Evolutionary conservation across 169 alveolate genomes (phyloP).

Genomic region (Amoebophrya sp.): DNA sequence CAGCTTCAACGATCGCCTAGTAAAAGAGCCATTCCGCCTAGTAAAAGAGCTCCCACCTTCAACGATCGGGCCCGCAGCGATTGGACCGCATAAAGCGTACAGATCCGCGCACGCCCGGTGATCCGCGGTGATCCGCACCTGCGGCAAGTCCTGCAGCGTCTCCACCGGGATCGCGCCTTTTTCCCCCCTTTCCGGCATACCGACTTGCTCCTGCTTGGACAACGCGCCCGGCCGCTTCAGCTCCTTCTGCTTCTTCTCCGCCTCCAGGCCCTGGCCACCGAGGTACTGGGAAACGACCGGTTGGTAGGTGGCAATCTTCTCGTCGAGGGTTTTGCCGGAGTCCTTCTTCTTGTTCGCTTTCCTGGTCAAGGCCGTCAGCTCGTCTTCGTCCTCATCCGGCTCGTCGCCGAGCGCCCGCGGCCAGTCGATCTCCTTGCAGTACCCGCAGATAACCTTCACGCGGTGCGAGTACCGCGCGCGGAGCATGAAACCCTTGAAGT

Average conservation of each 20-base stretch:
- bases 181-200: not conserved
- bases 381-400: not conserved
- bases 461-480: not conserved
- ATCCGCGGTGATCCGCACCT: slow-evolving; percentile 23
- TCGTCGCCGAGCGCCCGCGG: not conserved
- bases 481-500: not conserved
- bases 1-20: too few relatives aligned
- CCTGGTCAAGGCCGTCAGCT: not conserved
- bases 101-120: slow-evolving; percentile 35
- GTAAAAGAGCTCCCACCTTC: too few relatives aligned
- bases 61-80: too few relatives aligned
- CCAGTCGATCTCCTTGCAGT: not conserved
- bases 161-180: not conserved
- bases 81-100: not conserved
- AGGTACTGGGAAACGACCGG: not conserved
- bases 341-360: not conserved
- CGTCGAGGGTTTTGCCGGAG: not conserved
- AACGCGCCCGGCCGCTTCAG: not conserved
- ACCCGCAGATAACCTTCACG: not conserved
- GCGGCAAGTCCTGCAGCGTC: not conserved
- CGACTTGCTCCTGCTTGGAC: not conserved
- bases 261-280: not conserved
- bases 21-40: too few relatives aligned
- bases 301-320: not conserved
- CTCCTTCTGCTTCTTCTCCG: not conserved